A percentile compares a stretch with the other conserved stretches of the same genome.
These are phyloP conservation scores for Arachnopeziza araneosa DNA, from an alignment of 2,329 filamentous ascomycete species.

Conservation along the genomic window DNA sequence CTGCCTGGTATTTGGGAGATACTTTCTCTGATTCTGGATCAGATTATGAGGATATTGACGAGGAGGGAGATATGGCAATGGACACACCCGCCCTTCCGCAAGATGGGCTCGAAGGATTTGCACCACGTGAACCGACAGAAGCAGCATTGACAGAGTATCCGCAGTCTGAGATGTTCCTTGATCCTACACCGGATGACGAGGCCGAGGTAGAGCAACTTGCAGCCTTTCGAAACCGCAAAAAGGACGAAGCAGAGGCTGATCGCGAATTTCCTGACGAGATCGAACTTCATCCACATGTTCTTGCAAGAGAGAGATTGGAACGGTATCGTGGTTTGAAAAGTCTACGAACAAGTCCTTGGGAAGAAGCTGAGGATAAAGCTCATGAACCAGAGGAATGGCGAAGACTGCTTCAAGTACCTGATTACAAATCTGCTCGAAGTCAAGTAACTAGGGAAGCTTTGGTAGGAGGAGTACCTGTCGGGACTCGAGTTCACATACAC, in stretches of 20 bases:
- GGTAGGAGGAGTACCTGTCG: slow-evolving; percentile 79
- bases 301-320: slow-evolving; percentile 77
- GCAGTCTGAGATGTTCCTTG: slow-evolving; percentile 83
- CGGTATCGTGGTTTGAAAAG: slow-evolving; percentile 92
- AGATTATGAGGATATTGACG: slow-evolving; percentile 67
- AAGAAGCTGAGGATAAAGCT: slow-evolving; percentile 78
- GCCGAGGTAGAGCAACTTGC: slow-evolving; percentile 71
- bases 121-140: slow-evolving; percentile 65
- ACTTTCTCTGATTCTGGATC: slow-evolving; percentile 76
- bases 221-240: slow-evolving; percentile 72
- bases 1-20: slow-evolving; percentile 81
- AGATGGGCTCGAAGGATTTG: slow-evolving; percentile 72
- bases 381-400: slow-evolving; percentile 89
- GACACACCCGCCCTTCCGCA: slow-evolving; percentile 62
- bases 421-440: slow-evolving; percentile 81
- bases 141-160: slow-evolving; percentile 82
- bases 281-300: slow-evolving; percentile 81
- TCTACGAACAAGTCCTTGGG: slow-evolving; percentile 80
- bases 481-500: slow-evolving; percentile 77
- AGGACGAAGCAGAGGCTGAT: slow-evolving; percentile 80
- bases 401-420: slow-evolving; percentile 76
- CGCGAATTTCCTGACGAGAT: slow-evolving; percentile 97
- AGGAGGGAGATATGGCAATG: slow-evolving; percentile 50
- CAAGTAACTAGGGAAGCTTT: slow-evolving; percentile 74
- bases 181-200: slow-evolving; percentile 75